A percentile compares a stretch with the other conserved stretches of the same genome.
Conservation (phyloP, 345 rosid genomes). For the Diplotaxis tenuifolia region DNA sequence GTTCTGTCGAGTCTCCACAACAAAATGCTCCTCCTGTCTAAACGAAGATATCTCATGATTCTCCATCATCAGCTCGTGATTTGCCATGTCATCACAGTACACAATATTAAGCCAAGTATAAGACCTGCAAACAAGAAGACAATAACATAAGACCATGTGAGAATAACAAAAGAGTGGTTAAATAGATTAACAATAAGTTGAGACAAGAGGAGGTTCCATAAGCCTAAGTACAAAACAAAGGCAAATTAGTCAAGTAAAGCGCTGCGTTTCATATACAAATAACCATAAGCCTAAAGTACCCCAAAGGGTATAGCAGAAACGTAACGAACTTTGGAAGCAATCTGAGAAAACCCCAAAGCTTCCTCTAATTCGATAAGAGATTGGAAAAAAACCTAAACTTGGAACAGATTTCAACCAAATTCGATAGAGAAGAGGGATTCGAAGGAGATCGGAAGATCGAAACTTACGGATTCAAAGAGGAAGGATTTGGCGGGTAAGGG, state of each 20-base stretch:
- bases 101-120: not conserved
- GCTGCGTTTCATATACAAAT: too few relatives aligned
- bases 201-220: not conserved
- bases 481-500: not conserved
- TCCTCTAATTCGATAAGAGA: not conserved
- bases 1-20: conserved; percentile 26
- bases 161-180: not conserved
- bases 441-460: not conserved
- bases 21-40: conserved; percentile 28
- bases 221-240: too few relatives aligned
- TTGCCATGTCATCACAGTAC: conserved; percentile 35
- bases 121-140: conserved; percentile 17
- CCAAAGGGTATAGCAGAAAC: not conserved
- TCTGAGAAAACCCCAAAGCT: not conserved
- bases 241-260: too few relatives aligned
- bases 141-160: not conserved
- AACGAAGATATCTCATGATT: conserved; percentile 22
- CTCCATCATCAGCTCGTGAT: conserved; percentile 33
- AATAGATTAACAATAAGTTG: not conserved
- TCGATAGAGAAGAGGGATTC: not conserved
- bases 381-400: not conserved
- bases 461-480: not conserved
- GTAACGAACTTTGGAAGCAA: not conserved
- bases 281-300: not conserved
- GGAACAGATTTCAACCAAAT: not conserved